Evolutionary conservation across 1,284 basidiomycete genomes (phyloP), one percentile per base, ranked within the genome.

Genomic region (Kalmanozyma brasiliensis): DNA sequence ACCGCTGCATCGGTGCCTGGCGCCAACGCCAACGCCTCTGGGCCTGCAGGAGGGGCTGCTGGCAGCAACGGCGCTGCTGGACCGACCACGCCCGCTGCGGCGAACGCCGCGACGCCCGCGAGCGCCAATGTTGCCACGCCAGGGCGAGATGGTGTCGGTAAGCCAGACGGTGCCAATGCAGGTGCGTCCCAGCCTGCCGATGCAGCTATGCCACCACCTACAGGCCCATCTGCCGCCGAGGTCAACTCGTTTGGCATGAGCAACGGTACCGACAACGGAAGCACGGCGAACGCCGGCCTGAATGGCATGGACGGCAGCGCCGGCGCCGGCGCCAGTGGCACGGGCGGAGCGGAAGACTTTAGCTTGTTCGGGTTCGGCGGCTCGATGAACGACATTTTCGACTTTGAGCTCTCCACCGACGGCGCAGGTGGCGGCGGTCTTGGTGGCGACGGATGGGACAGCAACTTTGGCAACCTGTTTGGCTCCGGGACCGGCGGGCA

Each of bases 341-440:
- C 45, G 13, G 55, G 52, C 29, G 52, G 52, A 7, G 52, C 55
- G 14, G 77, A 79, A 34, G 77, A 79, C 45, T 76, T 77, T 22
- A 65, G 66, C 46, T 77, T 79, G 76, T 78, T 78, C 49, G 70
- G 72, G 14, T 73, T 73, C 17, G 72, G 71, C 49, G 71, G 68
- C 11, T 67, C 63, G 47, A 76, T 76, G 71, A 76, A 72, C 33
- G 76, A 79, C 37, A 75, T 79, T 41, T 79, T 79, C 30, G 76
- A 79, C 51, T 78, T 78, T 49, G 77, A 79, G 46, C 63, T 79
- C 45, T 68, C 47, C 24, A 72, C 68, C 24, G 68, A 68, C 26
- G 68, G 56, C 4, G 49, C 61, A 0, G 64, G 60, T 19, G 60
- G 52, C 2, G 38, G 48, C n/a, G 47, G 58, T 13, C 29, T 74